phyloP scores from a whole-genome alignment of 176 grass and related monocot genomes.

The Bothriochloa decipiens region DNA sequence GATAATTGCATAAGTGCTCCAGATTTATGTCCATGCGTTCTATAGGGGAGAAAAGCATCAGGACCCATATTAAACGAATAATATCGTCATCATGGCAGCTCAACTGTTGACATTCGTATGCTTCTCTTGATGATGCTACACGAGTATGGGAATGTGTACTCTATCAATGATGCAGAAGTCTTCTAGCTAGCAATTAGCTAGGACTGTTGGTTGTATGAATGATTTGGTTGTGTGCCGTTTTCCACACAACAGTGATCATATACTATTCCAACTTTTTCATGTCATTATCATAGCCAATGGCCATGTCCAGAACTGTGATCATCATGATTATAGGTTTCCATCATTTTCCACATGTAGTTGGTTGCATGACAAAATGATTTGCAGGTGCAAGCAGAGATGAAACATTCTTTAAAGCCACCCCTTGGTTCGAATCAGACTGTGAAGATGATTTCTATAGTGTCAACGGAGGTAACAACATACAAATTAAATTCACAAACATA shows the following conservation, averaged over 20 bases:
- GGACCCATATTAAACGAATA: background rate
- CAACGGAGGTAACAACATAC: constrained; percentile 69
- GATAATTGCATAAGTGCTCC: too few relatives aligned
- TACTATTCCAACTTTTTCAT: too few relatives aligned
- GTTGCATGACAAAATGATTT: background rate
- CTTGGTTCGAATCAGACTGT: constrained; percentile 86
- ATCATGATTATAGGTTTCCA: background rate
- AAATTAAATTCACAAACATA: background rate
- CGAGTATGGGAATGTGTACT: too few relatives aligned
- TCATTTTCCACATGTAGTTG: background rate
- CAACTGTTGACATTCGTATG: constrained; percentile 17
- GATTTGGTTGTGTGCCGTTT: too few relatives aligned
- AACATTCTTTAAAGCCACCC: constrained; percentile 67
- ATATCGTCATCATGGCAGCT: background rate
- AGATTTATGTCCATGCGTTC: background rate
- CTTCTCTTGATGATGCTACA: too few relatives aligned
- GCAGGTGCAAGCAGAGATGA: constrained; percentile 69
- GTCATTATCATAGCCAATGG: background rate
- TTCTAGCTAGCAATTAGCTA: too few relatives aligned
- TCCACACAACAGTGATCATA: background rate
- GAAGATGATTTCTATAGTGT: constrained; percentile 92
- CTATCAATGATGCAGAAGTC: too few relatives aligned
- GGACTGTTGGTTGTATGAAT: too few relatives aligned
- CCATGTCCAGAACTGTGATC: background rate
- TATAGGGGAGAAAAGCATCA: background rate